Conservation (phyloP, 805 yeast genomes). For the Candida coquimbonensis region DNA sequence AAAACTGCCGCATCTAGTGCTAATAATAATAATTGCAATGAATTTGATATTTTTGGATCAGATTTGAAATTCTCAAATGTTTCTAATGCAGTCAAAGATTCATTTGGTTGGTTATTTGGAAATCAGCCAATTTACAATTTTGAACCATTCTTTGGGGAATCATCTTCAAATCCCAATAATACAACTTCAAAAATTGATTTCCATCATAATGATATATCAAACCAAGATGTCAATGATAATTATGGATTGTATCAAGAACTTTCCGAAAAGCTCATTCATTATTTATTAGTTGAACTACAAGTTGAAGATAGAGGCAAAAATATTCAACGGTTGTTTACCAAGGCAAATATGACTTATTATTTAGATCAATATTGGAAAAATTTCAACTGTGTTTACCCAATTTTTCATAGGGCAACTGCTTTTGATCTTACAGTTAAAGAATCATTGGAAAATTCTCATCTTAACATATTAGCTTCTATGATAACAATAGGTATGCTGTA, state of each 20-base stretch:
- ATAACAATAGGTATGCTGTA: slow-evolving; percentile 1
- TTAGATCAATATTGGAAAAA: slow-evolving; percentile 27
- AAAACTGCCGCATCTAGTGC: neutral
- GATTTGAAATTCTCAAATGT: slow-evolving; percentile 10
- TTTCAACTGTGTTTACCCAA: slow-evolving; percentile 32
- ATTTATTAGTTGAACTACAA: neutral
- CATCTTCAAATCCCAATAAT: neutral
- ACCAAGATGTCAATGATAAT: neutral
- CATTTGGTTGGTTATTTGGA: slow-evolving; percentile 23
- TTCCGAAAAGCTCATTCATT: neutral
- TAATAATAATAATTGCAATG: neutral
- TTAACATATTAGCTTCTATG: slow-evolving; percentile 15
- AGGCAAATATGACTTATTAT: slow-evolving; percentile 16
- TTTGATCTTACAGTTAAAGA: neutral
- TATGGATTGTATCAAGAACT: slow-evolving; percentile 1
- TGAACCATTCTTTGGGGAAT: neutral
- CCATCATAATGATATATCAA: neutral
- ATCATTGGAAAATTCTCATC: slow-evolving; percentile 1
- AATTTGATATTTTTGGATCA: neutral
- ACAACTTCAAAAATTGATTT: neutral
- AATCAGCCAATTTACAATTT: neutral
- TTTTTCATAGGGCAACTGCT: slow-evolving; percentile 30
- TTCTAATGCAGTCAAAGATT: slow-evolving; percentile 17
- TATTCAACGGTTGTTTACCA: slow-evolving; percentile 1
- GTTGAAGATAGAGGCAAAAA: neutral